Evolutionary conservation across 2,329 filamentous ascomycete genomes (phyloP).

Genomic region (Fusarium sororula): DNA sequence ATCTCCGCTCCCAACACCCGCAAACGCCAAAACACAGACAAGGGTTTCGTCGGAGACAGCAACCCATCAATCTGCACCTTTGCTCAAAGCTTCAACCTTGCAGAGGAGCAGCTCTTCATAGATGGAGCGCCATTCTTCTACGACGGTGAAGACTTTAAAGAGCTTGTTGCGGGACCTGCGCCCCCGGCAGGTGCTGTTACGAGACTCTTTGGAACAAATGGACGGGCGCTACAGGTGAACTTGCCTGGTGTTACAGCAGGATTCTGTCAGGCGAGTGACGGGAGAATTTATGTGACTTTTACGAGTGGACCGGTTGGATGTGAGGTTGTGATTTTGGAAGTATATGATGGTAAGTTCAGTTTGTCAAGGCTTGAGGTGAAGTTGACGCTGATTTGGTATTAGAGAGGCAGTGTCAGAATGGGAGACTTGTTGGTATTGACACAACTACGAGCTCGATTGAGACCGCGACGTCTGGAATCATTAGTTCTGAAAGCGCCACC

Average conservation of each 20-base stretch:
- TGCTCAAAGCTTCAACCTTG: neutral
- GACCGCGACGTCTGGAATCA: neutral
- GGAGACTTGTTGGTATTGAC: neutral
- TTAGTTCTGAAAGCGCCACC: neutral
- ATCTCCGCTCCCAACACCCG: neutral
- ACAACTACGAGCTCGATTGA: too few relatives aligned
- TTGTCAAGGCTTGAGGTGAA: neutral
- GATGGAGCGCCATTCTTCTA: neutral
- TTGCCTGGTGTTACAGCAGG: neutral
- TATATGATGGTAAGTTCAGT: neutral
- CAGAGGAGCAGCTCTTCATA: neutral
- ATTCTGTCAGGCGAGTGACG: neutral
- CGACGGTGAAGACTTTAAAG: neutral
- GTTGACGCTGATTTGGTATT: neutral
- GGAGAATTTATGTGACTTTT: neutral
- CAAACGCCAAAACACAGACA: neutral
- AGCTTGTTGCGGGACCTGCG: neutral
- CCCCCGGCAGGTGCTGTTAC: neutral
- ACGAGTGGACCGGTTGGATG: neutral
- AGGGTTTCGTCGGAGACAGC: neutral
- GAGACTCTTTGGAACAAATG: neutral
- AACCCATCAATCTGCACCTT: neutral
- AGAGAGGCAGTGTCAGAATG: neutral
- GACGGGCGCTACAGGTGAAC: neutral
- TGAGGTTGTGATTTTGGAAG: neutral